Evolutionary conservation across 805 yeast genomes (phyloP), one percentile per base, ranked within the genome.

Genomic region (Yamadazyma insecticola): DNA sequence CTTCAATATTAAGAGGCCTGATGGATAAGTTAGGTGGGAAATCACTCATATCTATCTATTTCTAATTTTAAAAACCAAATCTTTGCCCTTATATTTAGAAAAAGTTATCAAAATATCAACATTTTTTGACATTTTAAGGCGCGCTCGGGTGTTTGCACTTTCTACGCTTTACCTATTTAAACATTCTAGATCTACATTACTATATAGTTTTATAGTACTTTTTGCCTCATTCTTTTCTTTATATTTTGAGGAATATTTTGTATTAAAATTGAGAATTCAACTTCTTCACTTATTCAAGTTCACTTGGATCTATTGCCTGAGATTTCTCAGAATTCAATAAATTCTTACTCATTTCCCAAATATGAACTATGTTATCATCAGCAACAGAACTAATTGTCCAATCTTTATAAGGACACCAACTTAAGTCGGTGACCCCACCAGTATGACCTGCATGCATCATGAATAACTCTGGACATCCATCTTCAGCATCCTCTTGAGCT

Each of bases 391-490:
- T 86, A 34, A 82, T 47, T 22, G 84, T 70, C 89, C 90, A 84
- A n/a, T 84, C 84, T 36, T 77, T 68, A 43, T 67, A 75, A 5
- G 79, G 77, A 48, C 78, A 81, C 68, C 85, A 78, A 20, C 78
- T 71, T 43, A 84, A 65, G 51, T 84, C 95, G 25, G 79, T 77
- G 12, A 84, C 79, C 5, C 81, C 68, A 12, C 86, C 81, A 13
- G 88, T 79, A 50, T 87, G 95, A 13, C 96, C 96, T 22, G 94
- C 95, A 51, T 87, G 96, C 80, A 87, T 82, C 88, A 86, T 82
- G 45, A 86, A 64, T 21, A 87, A 58, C 53, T 87, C 96, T 4
- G 95, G 90, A 16, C 82, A 82, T 23, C 95, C 96, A 48, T 87
- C 96, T 42, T 83, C 95, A 18, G 87, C 83, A 50, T 87, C 96